These are phyloP conservation scores for Coniochaeta prunicola DNA, from an alignment of 2,329 filamentous ascomycete species.

Conservation along the genomic window DNA sequence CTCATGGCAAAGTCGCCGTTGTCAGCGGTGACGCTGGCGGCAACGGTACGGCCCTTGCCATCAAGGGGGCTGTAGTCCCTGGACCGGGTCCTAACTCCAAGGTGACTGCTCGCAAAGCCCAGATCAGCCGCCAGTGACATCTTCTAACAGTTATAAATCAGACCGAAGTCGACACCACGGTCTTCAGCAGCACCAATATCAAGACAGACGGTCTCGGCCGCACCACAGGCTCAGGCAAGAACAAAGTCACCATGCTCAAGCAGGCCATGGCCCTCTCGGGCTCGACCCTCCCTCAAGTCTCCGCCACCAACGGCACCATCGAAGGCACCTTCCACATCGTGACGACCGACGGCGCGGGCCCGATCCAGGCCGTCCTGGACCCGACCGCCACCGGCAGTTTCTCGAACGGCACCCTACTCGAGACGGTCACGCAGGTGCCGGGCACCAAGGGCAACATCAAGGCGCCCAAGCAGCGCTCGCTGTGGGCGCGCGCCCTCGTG, in stretches of 20 bases:
- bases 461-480: not conserved
- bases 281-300: conserved; percentile 30
- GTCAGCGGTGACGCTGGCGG: conserved; percentile 27
- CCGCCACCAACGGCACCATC: conserved; percentile 21
- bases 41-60: conserved; percentile 34
- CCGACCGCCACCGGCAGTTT: conserved; percentile 27
- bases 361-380: conserved; percentile 29
- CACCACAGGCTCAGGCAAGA: conserved; percentile 26
- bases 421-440: conserved; percentile 26
- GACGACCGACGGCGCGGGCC: conserved; percentile 33
- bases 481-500: not conserved
- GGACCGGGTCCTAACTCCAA: conserved; percentile 29
- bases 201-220: conserved; percentile 28
- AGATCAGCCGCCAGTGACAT: not conserved
- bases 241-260: conserved; percentile 23
- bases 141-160: conserved; percentile 1
- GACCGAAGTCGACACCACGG: conserved; percentile 37
- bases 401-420: conserved; percentile 18
- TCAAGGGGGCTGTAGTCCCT: conserved; percentile 31
- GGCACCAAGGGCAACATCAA: conserved; percentile 16
- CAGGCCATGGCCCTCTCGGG: conserved; percentile 28
- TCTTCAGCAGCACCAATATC: conserved; percentile 28
- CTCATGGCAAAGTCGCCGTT: conserved; percentile 23
- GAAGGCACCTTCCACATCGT: conserved; percentile 30
- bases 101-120: conserved; percentile 5